Evolutionary conservation across 768 basidiomycete species (phyloP).

Genomic region (Coprinellus aureogranulatus): DNA sequence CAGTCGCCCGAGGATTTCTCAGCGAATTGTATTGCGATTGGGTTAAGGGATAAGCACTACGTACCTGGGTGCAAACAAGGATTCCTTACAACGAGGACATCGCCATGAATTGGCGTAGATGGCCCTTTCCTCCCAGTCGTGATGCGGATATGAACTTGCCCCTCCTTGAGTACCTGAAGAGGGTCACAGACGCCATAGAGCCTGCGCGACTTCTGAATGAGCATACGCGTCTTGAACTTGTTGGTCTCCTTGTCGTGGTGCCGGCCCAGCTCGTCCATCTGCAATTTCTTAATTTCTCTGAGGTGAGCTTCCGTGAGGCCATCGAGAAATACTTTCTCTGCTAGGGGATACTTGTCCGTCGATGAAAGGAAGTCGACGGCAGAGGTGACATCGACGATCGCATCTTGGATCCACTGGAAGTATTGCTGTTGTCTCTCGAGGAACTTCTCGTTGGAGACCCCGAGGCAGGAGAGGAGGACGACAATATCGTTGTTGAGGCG

Average conservation of each 20-base stretch:
- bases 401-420: slow-evolving; percentile 55
- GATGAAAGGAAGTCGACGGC: slow-evolving; percentile 60
- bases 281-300: slow-evolving; percentile 42
- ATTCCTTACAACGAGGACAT: slow-evolving; percentile 65
- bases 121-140: slow-evolving; percentile 49
- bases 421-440: slow-evolving; percentile 56
- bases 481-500: slow-evolving; percentile 71
- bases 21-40: not conserved
- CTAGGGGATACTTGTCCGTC: slow-evolving; percentile 44
- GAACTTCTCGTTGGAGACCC: slow-evolving; percentile 52
- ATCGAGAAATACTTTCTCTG: slow-evolving; percentile 38
- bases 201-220: slow-evolving; percentile 59
- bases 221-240: slow-evolving; percentile 54
- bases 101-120: slow-evolving; percentile 54
- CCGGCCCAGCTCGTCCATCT: slow-evolving; percentile 48
- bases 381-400: slow-evolving; percentile 42
- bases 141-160: slow-evolving; percentile 62
- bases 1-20: slow-evolving; percentile 47
- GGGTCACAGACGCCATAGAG: slow-evolving; percentile 71
- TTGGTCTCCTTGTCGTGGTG: slow-evolving; percentile 49
- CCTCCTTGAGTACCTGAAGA: slow-evolving; percentile 57
- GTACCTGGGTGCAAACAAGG: slow-evolving; percentile 67
- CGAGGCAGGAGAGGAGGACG: slow-evolving; percentile 62
- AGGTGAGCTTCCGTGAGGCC: slow-evolving; percentile 29
- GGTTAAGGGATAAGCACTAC: slow-evolving; percentile 1